Evolutionary conservation across 2,329 filamentous ascomycete genomes (phyloP).

Genomic region (Cladosporium velox): DNA sequence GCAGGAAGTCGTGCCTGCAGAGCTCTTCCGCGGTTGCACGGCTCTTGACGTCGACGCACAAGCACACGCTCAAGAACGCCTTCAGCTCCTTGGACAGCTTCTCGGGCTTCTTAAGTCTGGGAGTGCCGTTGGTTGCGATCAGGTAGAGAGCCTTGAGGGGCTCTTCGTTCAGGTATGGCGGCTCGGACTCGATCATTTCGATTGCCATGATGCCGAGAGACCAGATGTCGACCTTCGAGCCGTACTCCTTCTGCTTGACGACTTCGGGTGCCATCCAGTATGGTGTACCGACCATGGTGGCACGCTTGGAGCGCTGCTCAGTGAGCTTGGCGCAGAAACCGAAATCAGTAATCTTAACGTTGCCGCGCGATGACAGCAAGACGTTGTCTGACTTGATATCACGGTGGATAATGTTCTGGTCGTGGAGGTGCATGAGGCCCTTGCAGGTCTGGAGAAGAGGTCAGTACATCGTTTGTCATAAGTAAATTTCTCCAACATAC

Average conservation of each 20-base stretch:
- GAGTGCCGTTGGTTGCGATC: slow-evolving; percentile 96
- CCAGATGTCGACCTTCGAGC: slow-evolving; percentile 98
- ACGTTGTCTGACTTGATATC: slow-evolving; percentile 99
- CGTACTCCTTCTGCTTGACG: slow-evolving; percentile 99
- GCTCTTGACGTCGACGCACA: slow-evolving; percentile 95
- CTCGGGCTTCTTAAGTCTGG: slow-evolving; percentile 95
- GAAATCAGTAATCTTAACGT: slow-evolving; percentile 96
- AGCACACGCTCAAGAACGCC: slow-evolving; percentile 91
- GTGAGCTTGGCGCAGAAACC: slow-evolving; percentile 99
- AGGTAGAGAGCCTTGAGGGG: slow-evolving; percentile 95
- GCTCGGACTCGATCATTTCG: slow-evolving; percentile 99
- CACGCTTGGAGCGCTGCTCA: slow-evolving; percentile 93
- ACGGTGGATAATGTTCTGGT: slow-evolving; percentile 95
- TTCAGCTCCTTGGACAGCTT: slow-evolving; percentile 98
- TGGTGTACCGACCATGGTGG: slow-evolving; percentile 97
- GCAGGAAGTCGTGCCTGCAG: slow-evolving; percentile 88
- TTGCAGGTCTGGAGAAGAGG: slow-evolving; percentile 73
- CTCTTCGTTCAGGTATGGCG: slow-evolving; percentile 96
- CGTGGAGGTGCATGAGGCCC: slow-evolving; percentile 89
- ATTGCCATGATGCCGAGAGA: slow-evolving; percentile 99
- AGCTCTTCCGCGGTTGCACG: slow-evolving; percentile 89
- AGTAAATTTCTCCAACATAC: slow-evolving; percentile 53
- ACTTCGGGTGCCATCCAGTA: slow-evolving; percentile 99
- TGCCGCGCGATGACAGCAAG: slow-evolving; percentile 86
- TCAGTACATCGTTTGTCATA: slow-evolving; percentile 31